Percentiles rank a stretch among this genome's conserved stretches.
Evolutionary conservation across 306 rosid species (phyloP).

Genomic region (Lathyrus sativus): DNA sequence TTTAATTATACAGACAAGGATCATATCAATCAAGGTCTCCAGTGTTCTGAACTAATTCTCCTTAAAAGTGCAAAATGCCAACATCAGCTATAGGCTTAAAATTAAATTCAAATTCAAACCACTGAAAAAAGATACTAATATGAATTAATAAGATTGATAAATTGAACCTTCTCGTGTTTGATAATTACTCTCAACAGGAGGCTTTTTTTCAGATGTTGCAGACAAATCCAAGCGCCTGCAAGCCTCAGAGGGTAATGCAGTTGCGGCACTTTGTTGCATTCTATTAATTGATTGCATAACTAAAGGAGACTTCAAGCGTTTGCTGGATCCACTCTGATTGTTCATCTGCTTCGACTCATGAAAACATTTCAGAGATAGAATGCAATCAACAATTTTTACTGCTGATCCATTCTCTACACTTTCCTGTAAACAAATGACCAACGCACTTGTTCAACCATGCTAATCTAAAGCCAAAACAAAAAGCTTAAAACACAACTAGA

Average conservation of each 20-base stretch:
- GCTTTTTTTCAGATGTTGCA: constrained; percentile 48
- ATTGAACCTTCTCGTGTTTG: constrained; percentile 64
- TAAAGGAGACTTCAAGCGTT: constrained; percentile 68
- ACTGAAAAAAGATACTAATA: not conserved
- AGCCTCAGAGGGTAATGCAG: constrained; percentile 56
- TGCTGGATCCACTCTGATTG: constrained; percentile 53
- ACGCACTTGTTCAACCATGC: constrained; percentile 18
- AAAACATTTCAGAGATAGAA: constrained; percentile 71
- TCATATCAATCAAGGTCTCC: not conserved
- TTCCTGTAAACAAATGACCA: constrained; percentile 58
- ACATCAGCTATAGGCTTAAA: not conserved
- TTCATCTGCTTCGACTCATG: constrained; percentile 64
- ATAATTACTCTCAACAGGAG: constrained; percentile 41
- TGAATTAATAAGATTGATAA: constrained; percentile 14
- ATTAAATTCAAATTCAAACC: not conserved
- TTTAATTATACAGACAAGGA: not conserved
- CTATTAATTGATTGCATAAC: constrained; percentile 54
- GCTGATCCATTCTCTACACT: constrained; percentile 68
- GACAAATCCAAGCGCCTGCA: constrained; percentile 77
- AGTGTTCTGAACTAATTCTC: not conserved
- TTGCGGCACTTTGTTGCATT: constrained; percentile 55
- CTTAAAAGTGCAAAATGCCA: constrained; percentile 21
- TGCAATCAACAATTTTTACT: constrained; percentile 80
- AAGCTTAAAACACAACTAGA: not conserved
- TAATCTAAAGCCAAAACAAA: not conserved